Conservation (phyloP, 805 yeast species). For the Hanseniaspora vineae region DNA sequence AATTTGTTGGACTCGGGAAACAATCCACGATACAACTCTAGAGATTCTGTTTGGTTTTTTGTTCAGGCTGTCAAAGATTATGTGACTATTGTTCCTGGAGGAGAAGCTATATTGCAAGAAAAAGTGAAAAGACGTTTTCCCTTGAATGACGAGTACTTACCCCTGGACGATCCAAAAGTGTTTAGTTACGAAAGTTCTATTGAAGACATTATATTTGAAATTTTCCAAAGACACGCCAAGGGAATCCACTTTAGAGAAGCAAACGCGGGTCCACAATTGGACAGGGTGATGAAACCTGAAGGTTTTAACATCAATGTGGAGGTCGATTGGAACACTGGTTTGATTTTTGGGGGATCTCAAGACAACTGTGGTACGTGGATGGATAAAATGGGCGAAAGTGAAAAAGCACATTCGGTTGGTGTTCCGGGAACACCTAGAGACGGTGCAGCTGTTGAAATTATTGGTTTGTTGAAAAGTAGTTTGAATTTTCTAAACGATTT, state of each 20-base stretch:
- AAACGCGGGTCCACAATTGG: constrained; percentile 81
- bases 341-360: constrained; percentile 84
- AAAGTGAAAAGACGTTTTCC: constrained; percentile 79
- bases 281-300: constrained; percentile 82
- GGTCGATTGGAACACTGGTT: constrained; percentile 84
- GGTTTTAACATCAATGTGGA: constrained; percentile 76
- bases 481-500: constrained; percentile 66
- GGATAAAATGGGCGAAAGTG: constrained; percentile 98
- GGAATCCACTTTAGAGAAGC: constrained; percentile 88
- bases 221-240: constrained; percentile 73
- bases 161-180: constrained; percentile 59
- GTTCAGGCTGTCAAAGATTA: constrained; percentile 83
- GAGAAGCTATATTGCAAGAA: constrained; percentile 51
- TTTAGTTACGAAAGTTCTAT: constrained; percentile 59
- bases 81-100: constrained; percentile 52
- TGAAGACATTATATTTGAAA: constrained; percentile 69
- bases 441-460: constrained; percentile 91
- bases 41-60: constrained; percentile 97
- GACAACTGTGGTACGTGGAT: constrained; percentile 97
- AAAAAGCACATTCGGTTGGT: constrained; percentile 72
- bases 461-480: constrained; percentile 74
- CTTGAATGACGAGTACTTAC: constrained; percentile 65
- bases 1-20: constrained; percentile 85
- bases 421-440: constrained; percentile 95
- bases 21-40: constrained; percentile 88